A percentile compares a stretch with the other conserved stretches of the same genome.
phyloP scores from a whole-genome alignment of 768 basidiomycete genomes.

The Leucocoprinus sp. region DNA sequence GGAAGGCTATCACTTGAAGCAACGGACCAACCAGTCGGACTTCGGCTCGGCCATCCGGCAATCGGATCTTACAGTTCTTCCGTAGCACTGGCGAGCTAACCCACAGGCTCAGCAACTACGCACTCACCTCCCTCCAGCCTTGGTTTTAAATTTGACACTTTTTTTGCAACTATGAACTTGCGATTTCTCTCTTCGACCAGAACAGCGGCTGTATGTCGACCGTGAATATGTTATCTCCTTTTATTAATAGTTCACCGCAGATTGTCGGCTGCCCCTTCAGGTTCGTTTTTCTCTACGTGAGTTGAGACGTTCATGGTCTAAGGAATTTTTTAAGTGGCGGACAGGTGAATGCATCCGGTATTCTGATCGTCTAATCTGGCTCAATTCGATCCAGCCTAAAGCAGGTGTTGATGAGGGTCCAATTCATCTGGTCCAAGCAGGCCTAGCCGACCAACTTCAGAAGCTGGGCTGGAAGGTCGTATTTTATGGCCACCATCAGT shows the following conservation, averaged over 20 bases:
- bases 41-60: not conserved
- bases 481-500: slow-evolving; percentile 87
- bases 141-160: slow-evolving; percentile 16
- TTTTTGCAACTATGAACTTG: slow-evolving; percentile 1
- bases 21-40: not conserved
- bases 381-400: slow-evolving; percentile 42
- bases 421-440: slow-evolving; percentile 81
- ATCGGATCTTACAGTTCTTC: slow-evolving; percentile 4
- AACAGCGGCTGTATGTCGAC: slow-evolving; percentile 64
- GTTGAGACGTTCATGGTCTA: slow-evolving; percentile 9
- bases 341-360: slow-evolving; percentile 36
- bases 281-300: slow-evolving; percentile 34
- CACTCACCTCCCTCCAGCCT: slow-evolving; percentile 1
- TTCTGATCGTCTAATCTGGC: slow-evolving; percentile 6
- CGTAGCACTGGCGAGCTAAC: not conserved
- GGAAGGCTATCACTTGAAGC: not conserved
- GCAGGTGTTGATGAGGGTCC: slow-evolving; percentile 83
- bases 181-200: slow-evolving; percentile 59
- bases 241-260: slow-evolving; percentile 28
- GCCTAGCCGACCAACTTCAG: slow-evolving; percentile 69
- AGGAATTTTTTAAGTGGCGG: slow-evolving; percentile 41
- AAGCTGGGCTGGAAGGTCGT: slow-evolving; percentile 82
- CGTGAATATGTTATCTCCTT: slow-evolving; percentile 3
- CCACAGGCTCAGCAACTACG: not conserved
- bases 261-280: slow-evolving; percentile 96